A percentile compares a stretch with the other conserved stretches of the same genome.
phyloP scores from a whole-genome alignment of 2,329 filamentous ascomycete species.

The Leptodontidium sp. region DNA sequence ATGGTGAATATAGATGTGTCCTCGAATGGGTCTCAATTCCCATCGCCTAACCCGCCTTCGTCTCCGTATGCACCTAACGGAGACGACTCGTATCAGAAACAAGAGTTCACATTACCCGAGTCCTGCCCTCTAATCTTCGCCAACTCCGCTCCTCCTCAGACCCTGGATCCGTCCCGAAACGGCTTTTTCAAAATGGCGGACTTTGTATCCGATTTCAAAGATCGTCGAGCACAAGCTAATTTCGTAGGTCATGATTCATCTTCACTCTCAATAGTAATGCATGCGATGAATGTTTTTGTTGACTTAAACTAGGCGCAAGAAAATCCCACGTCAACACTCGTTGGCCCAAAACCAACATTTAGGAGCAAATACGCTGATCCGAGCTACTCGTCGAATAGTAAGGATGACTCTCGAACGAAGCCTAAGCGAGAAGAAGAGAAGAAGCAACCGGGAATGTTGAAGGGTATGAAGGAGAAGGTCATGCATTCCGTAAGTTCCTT shows the following conservation, averaged over 20 bases:
- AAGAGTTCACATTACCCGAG: background rate
- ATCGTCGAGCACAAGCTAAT: slow-evolving; percentile 3
- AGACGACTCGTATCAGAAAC: background rate
- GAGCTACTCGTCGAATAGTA: background rate
- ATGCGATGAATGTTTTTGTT: background rate
- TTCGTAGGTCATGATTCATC: background rate
- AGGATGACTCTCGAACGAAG: too few relatives aligned
- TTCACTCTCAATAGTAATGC: too few relatives aligned
- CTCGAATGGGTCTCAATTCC: background rate
- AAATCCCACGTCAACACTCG: background rate
- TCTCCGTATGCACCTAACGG: background rate
- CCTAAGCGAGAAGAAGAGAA: background rate
- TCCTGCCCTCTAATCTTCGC: background rate
- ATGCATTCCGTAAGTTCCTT: slow-evolving; percentile 1
- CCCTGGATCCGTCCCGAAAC: background rate
- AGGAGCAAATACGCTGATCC: slow-evolving; percentile 7
- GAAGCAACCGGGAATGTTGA: slow-evolving; percentile 2
- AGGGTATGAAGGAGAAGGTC: slow-evolving; percentile 4
- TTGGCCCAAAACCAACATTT: background rate
- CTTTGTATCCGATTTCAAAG: slow-evolving; percentile 8
- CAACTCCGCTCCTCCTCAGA: background rate
- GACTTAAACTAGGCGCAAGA: background rate
- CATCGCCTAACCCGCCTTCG: background rate
- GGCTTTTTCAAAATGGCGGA: slow-evolving; percentile 6
- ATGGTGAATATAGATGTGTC: background rate